Base-by-base conservation (phyloP, 768 basidiomycete species). In the Lentinus brumalis region DNA sequence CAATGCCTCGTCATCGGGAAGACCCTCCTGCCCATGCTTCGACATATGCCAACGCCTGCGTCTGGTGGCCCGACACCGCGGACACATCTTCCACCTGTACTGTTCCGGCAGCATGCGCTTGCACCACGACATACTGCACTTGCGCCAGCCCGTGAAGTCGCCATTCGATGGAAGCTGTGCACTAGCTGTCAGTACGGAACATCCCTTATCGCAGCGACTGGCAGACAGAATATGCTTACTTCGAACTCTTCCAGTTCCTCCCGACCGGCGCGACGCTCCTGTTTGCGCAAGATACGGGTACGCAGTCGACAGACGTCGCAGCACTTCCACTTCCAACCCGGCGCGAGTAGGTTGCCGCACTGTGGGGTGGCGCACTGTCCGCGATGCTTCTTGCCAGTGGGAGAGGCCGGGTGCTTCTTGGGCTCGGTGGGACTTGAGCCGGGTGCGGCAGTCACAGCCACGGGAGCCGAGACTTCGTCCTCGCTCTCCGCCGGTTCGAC, bases 271-370 rank as follows among this genome's bases (percentile, higher is more conserved):
- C 21, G 29, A 30, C 46, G 12, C n/a, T 26, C 21, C 46, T 10
- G 12, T 11, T 30, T 49, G 46, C 21, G 46, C 7, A 49, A 30
- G 9, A 49, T 29, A 12, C 21, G n/a, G 21, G 12, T 12, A 6
- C 21, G 46, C 4, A 26, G 21, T 0, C 65, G 59, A 51, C 70
- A 71, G 2, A 21, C 16, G 11, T 59, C 39, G 63, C 70, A 71
- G 16, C 52, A 45, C 54, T 65, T 60, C 64, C 62, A 61, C 53
- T 52, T 53, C 29, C 62, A 52, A 29, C 50, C 52, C 14, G 49
- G 64, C 5, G 45, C 2, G 21, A 71, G 56, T 14, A 71, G 55
- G 58, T 69, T 71, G 51, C 56, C 62, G 29, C 70, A 71, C 12
- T 45, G 32, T 3, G 30, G n/a, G 6, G 56, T 60, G n/a, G 50